A percentile compares a stretch with the other conserved stretches of the same genome.
phyloP scores from a whole-genome alignment of 805 yeast species.

The Isabelozyma pseudorhagii region DNA sequence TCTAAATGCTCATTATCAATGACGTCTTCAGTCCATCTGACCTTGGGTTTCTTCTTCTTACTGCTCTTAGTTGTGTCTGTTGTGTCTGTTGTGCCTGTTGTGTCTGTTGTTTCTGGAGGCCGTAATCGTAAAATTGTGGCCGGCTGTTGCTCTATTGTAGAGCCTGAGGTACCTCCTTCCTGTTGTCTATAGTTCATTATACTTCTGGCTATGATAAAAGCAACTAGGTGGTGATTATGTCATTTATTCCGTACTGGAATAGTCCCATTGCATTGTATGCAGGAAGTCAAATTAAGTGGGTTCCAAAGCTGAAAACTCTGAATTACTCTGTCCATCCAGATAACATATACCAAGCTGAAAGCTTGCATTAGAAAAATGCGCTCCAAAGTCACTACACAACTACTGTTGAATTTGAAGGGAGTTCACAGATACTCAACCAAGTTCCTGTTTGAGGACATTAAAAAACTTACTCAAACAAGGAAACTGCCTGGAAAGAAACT shows the following conservation, averaged over 20 bases:
- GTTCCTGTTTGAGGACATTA: too few relatives aligned
- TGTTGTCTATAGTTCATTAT: neutral
- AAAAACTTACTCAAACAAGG: too few relatives aligned
- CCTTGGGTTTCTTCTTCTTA: constrained; percentile 44
- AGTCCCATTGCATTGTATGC: neutral
- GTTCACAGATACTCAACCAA: too few relatives aligned
- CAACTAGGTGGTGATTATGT: neutral
- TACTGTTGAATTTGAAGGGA: too few relatives aligned
- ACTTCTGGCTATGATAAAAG: neutral
- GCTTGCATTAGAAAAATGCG: too few relatives aligned
- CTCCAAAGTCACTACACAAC: too few relatives aligned
- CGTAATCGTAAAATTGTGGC: neutral
- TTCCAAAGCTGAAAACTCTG: neutral
- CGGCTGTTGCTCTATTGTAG: neutral
- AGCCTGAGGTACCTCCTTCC: neutral
- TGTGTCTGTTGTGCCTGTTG: neutral
- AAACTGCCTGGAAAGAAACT: too few relatives aligned
- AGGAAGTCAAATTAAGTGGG: neutral
- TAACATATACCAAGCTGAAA: too few relatives aligned
- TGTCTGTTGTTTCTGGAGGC: neutral
- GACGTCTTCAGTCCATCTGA: constrained; percentile 82
- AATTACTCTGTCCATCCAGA: too few relatives aligned
- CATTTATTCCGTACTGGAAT: neutral
- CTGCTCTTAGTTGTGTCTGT: neutral
- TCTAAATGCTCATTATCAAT: constrained; percentile 88